phyloP scores from a whole-genome alignment of 352 stramenopile genomes.

The Globisporangium megalacanthum region DNA sequence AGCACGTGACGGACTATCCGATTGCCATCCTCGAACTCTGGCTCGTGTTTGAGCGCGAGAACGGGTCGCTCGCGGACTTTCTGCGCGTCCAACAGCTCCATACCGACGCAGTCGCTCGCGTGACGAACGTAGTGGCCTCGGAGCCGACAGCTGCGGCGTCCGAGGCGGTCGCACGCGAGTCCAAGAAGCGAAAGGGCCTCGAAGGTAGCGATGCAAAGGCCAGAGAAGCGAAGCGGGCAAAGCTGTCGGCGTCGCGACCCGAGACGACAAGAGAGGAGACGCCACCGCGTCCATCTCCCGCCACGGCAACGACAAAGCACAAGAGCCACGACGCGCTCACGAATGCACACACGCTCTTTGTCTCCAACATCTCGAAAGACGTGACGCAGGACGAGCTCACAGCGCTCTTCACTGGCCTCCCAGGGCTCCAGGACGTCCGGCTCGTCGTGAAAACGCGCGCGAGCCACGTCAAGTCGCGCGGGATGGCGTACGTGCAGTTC shows the following conservation, averaged over 20 bases:
- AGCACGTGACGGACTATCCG: constrained; percentile 28
- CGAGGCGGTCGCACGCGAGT: constrained; percentile 20
- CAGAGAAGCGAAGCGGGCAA: constrained; percentile 21
- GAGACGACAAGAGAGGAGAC: no score
- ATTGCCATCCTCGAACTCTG: constrained; percentile 30
- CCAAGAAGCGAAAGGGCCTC: constrained; percentile 12
- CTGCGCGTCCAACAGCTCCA: constrained; percentile 26
- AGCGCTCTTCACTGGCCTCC: constrained; percentile 43
- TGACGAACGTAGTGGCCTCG: not conserved
- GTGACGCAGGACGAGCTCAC: constrained; percentile 42
- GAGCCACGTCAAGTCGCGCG: constrained; percentile 53
- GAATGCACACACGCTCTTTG: constrained; percentile 63
- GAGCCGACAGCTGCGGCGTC: not conserved
- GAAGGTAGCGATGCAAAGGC: constrained; percentile 1
- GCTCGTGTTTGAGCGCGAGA: constrained; percentile 49
- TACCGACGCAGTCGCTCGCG: constrained; percentile 12
- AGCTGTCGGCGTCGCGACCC: constrained; percentile 1
- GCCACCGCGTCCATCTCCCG: no score
- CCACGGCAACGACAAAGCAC: constrained; percentile 18
- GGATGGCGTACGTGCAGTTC: constrained; percentile 77
- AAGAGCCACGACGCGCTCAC: constrained; percentile 28
- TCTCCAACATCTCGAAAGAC: constrained; percentile 63
- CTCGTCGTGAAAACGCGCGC: constrained; percentile 60
- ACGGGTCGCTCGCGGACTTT: constrained; percentile 32
- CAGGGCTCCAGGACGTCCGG: constrained; percentile 46